phyloP scores from a whole-genome alignment of 805 yeast species.

The Nakazawaea holstii region DNA sequence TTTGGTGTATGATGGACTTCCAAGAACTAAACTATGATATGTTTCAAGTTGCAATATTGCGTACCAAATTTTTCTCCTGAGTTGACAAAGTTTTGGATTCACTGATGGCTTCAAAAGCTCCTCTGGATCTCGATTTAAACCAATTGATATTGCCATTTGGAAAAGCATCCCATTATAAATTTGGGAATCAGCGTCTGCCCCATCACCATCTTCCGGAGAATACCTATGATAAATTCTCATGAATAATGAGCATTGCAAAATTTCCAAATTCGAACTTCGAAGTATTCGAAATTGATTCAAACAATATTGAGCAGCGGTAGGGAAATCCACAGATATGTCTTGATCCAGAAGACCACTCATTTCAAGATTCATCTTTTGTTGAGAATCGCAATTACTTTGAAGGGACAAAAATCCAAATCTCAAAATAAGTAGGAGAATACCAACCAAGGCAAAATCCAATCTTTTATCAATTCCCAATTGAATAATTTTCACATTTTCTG shows the following conservation, averaged over 20 bases:
- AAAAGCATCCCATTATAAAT: slow-evolving; percentile 41
- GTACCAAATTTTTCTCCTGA: slow-evolving; percentile 47
- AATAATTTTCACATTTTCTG: slow-evolving; percentile 9
- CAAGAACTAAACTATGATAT: slow-evolving; percentile 34
- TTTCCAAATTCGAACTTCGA: slow-evolving; percentile 34
- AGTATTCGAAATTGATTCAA: slow-evolving; percentile 39
- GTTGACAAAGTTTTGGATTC: slow-evolving; percentile 27
- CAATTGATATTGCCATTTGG: slow-evolving; percentile 56
- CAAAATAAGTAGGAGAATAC: slow-evolving; percentile 4
- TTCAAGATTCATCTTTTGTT: neutral
- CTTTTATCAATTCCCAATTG: slow-evolving; percentile 16
- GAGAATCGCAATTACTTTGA: neutral
- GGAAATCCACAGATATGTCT: slow-evolving; percentile 30
- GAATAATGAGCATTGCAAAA: slow-evolving; percentile 39
- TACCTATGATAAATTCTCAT: slow-evolving; percentile 36
- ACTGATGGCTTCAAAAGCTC: slow-evolving; percentile 27
- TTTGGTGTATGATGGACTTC: slow-evolving; percentile 33
- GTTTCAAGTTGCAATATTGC: slow-evolving; percentile 36
- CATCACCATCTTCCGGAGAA: slow-evolving; percentile 46
- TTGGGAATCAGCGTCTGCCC: slow-evolving; percentile 37
- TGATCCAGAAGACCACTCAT: neutral
- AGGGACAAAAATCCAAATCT: slow-evolving; percentile 8
- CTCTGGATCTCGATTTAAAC: slow-evolving; percentile 55
- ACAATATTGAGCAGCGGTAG: slow-evolving; percentile 41
- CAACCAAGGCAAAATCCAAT: slow-evolving; percentile 13